Percentiles rank a stretch among this genome's conserved stretches.
Conservation (phyloP, 257 asterid species). For the Datura wrightii region DNA sequence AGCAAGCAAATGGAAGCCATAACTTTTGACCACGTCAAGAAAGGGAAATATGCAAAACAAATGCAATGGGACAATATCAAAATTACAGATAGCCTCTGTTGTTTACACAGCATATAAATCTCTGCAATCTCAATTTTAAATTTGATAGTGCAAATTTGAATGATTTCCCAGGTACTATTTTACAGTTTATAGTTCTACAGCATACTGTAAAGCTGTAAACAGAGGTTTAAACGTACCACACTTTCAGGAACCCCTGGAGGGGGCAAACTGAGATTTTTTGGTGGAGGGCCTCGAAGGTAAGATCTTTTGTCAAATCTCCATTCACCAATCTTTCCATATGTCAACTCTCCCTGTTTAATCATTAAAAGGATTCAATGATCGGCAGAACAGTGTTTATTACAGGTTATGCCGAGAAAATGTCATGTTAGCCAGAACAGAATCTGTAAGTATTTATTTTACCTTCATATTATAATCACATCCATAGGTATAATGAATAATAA, state of each 20-base stretch:
- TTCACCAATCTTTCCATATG: constrained; percentile 89
- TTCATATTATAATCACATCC: constrained; percentile 96
- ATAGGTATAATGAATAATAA: constrained; percentile 90
- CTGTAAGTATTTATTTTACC: constrained; percentile 49
- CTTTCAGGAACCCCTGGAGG: constrained; percentile 98
- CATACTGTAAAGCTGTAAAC: background rate
- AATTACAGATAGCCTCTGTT: background rate
- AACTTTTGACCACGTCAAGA: background rate
- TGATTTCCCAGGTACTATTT: background rate
- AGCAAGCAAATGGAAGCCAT: constrained; percentile 6
- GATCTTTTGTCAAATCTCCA: constrained; percentile 99
- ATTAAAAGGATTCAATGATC: constrained; percentile 32
- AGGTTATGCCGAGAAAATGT: background rate
- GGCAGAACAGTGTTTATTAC: background rate
- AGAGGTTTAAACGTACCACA: constrained; percentile 68
- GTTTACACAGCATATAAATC: background rate
- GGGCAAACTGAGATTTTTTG: constrained; percentile 79
- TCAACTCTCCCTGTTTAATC: constrained; percentile 75
- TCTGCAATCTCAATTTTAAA: background rate
- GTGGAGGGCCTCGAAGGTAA: constrained; percentile 76
- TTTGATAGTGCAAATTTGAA: constrained; percentile 5
- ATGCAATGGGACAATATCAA: background rate
- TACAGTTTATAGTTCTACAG: constrained; percentile 4
- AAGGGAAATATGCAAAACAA: constrained; percentile 14
- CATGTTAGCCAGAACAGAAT: constrained; percentile 15